A percentile compares a stretch with the other conserved stretches of the same genome.
phyloP scores from a whole-genome alignment of 2,329 filamentous ascomycete species.

The Verticillium dahliae region DNA sequence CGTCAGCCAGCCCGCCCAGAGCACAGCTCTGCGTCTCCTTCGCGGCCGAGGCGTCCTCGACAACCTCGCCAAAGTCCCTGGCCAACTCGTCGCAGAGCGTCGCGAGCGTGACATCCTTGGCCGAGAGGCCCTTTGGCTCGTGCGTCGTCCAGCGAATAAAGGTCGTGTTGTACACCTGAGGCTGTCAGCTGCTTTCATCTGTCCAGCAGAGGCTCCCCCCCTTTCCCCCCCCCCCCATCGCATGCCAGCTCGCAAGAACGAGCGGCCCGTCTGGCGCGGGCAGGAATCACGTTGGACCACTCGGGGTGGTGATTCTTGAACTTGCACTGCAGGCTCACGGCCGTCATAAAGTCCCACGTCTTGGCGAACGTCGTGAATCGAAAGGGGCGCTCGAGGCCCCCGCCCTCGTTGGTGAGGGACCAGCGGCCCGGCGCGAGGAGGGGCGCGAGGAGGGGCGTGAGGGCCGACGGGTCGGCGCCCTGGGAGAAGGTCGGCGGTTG shows the following conservation, averaged over 20 bases:
- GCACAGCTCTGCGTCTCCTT: conserved; percentile 22
- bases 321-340: conserved; percentile 61
- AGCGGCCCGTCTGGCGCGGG: too few species aligned
- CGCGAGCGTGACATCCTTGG: conserved; percentile 57
- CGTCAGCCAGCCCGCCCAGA: conserved; percentile 38
- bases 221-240: too few species aligned
- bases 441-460: conserved; percentile 25
- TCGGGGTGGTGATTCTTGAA: conserved; percentile 66
- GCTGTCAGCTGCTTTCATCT: not conserved
- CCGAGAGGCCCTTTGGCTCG: conserved; percentile 56
- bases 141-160: conserved; percentile 72
- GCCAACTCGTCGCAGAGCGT: conserved; percentile 55
- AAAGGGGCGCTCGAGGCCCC: conserved; percentile 53
- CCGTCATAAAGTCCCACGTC: conserved; percentile 72
- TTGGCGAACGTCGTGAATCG: conserved; percentile 60
- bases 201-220: too few species aligned
- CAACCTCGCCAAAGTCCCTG: conserved; percentile 47
- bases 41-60: conserved; percentile 12
- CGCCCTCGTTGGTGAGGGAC: conserved; percentile 41
- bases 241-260: too few species aligned
- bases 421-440: conserved; percentile 36
- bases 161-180: conserved; percentile 61
- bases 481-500: conserved; percentile 30
- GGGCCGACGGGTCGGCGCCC: conserved; percentile 33
- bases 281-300: conserved; percentile 60